A percentile compares a stretch with the other conserved stretches of the same genome.
These are phyloP conservation scores for Cutaneotrichosporon cutaneum DNA, from an alignment of 1,284 basidiomycete genomes.

Conservation along the genomic window DNA sequence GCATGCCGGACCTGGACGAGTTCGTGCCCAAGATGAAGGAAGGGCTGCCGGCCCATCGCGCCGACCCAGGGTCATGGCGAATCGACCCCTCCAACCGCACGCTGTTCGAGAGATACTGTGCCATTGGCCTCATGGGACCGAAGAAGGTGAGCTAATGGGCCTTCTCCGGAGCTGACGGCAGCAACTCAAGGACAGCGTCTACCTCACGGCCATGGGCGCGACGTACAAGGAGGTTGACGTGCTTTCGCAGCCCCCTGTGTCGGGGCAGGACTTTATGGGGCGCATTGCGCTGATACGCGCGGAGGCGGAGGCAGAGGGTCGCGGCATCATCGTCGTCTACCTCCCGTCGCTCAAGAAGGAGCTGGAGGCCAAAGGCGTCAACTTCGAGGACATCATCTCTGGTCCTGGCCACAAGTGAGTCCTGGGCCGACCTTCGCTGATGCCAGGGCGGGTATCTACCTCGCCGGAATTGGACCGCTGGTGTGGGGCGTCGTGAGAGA, in stretches of 20 bases:
- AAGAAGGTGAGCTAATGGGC: conserved; percentile 11
- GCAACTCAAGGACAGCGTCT: conserved; percentile 31
- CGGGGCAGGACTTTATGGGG: conserved; percentile 27
- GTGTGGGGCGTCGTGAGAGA: conserved; percentile 36
- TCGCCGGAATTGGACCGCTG: conserved; percentile 28
- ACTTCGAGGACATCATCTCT: conserved; percentile 26
- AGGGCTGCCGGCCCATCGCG: conserved; percentile 1
- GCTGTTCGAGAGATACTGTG: conserved; percentile 37
- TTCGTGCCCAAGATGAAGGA: conserved; percentile 28
- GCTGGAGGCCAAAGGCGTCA: conserved; percentile 22
- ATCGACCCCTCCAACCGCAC: conserved; percentile 29
- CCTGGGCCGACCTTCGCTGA: neutral
- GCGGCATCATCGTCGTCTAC: conserved; percentile 27
- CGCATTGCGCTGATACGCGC: conserved; percentile 26
- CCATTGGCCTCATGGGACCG: conserved; percentile 29
- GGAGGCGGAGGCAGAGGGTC: conserved; percentile 18
- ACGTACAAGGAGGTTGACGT: conserved; percentile 40
- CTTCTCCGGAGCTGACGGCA: neutral
- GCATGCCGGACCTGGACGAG: conserved; percentile 29
- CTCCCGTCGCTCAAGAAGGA: conserved; percentile 29
- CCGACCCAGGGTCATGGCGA: conserved; percentile 26
- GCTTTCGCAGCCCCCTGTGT: conserved; percentile 17
- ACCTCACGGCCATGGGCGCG: conserved; percentile 41
- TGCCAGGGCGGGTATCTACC: conserved; percentile 26
- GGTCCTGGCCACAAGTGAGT: conserved; percentile 31